Percentiles rank a stretch among this genome's conserved stretches.
These are phyloP conservation scores for Alternaria novae-zelandiae DNA, from an alignment of 2,329 filamentous ascomycete genomes.

Conservation along the genomic window DNA sequence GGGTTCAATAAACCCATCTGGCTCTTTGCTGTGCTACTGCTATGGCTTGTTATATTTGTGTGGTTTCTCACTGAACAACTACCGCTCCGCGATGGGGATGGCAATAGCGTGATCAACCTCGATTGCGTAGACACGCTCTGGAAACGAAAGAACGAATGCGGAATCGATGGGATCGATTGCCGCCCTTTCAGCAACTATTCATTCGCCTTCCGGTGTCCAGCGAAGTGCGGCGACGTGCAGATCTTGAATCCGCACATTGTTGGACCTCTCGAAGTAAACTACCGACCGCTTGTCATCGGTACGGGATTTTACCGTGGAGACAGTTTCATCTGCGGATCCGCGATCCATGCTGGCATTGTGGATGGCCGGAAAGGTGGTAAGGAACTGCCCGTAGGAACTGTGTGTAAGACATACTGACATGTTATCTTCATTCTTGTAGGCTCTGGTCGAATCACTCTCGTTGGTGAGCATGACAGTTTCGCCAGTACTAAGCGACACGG, in stretches of 20 bases:
- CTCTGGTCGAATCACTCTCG: constrained; percentile 74
- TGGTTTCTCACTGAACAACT: constrained; percentile 69
- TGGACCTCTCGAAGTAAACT: constrained; percentile 68
- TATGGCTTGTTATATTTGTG: constrained; percentile 72
- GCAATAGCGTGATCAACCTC: constrained; percentile 70
- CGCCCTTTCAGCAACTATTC: constrained; percentile 74
- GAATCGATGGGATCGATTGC: constrained; percentile 74
- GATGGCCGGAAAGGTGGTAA: constrained; percentile 73
- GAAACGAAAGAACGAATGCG: constrained; percentile 72
- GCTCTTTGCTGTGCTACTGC: constrained; percentile 62
- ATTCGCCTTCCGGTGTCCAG: constrained; percentile 76
- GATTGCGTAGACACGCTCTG: constrained; percentile 75
- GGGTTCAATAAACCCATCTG: constrained; percentile 58
- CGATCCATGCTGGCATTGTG: constrained; percentile 81
- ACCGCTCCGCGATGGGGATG: constrained; percentile 63
- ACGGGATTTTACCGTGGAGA: constrained; percentile 82
- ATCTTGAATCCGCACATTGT: constrained; percentile 76
- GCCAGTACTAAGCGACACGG: constrained; percentile 68
- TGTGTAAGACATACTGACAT: not conserved
- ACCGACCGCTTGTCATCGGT: constrained; percentile 62
- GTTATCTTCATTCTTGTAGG: not conserved
- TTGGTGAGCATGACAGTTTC: constrained; percentile 71
- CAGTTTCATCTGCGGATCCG: constrained; percentile 85
- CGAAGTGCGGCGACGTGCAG: constrained; percentile 69
- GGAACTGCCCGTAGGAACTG: not conserved